Evolutionary conservation across 1,284 basidiomycete genomes (phyloP), one percentile per base, ranked within the genome.

Genomic region (Phenoliferia sp.): DNA sequence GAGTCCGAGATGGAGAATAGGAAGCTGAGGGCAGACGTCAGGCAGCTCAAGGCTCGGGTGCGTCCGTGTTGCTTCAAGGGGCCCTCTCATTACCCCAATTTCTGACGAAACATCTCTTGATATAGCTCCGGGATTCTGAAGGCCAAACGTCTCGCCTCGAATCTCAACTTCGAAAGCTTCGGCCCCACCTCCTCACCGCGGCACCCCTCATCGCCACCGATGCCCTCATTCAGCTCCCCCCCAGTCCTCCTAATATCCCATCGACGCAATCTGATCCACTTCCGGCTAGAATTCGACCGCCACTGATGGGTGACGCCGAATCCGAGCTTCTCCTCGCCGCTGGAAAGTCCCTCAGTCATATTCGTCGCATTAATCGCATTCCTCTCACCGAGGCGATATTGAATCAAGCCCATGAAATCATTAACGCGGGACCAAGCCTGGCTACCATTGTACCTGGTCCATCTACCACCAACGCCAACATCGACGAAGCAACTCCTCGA

Each of bases 301-400:
- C 63, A 0, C 16, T 35, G 16, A 78, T 81, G 77, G 80, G 80
- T 35, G 80, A 81, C 69, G 80, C 80, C 56, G 79, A 80, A 66
- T 75, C 80, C 15, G 80, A 81, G 65, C 79, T 79, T 52, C 75
- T 81, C 19, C 73, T 81, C 48, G 75, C 79, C 12, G 80, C 80
- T 3, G 78, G 78, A 56, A 77, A 69, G 71, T 67, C n/a, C 33
- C 61, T 68, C 62, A 59, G 55, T 17, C 64, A 66, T 50, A 58
- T 74, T 32, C 61, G 67, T 19, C 54, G 73, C 15, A 67, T 70
- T 39, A 57, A 66, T 15, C 63, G 66, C 34, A 62, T 69, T 3
- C 67, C 59, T 16, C 55, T 66, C 44, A 48, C 62, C 39, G 31
- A n/a, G 29, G 69, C 63, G 22, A 64, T 67, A 32, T 16, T 28